Conservation (phyloP, 2,329 filamentous ascomycete species). For the Penicillium rolfsii region DNA sequence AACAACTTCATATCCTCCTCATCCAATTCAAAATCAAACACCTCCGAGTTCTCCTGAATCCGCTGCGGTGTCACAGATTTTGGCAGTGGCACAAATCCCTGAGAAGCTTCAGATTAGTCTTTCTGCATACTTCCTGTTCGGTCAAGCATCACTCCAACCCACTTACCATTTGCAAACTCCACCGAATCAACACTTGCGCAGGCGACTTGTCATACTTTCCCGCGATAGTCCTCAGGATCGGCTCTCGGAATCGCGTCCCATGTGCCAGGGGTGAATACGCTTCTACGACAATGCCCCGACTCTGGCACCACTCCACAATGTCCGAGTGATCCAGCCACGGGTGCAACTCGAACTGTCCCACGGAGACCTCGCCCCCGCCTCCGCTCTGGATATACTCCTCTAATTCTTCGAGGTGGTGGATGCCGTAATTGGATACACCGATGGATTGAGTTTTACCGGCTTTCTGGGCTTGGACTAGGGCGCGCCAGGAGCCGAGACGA, state of each 20-base stretch:
- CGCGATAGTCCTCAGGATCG: slow-evolving; percentile 63
- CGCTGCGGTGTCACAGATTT: slow-evolving; percentile 63
- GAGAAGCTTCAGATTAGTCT: not conserved
- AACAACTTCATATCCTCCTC: slow-evolving; percentile 61
- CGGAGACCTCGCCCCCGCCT: slow-evolving; percentile 65
- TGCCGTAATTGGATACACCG: slow-evolving; percentile 78
- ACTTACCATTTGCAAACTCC: slow-evolving; percentile 76
- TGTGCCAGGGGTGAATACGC: slow-evolving; percentile 79
- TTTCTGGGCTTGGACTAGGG: slow-evolving; percentile 73
- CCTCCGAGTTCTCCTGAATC: slow-evolving; percentile 62
- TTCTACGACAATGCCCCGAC: slow-evolving; percentile 70
- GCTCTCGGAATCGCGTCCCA: slow-evolving; percentile 70
- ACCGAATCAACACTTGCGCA: slow-evolving; percentile 75
- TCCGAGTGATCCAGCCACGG: slow-evolving; percentile 75
- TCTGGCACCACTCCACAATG: slow-evolving; percentile 68
- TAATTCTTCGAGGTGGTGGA: slow-evolving; percentile 73
- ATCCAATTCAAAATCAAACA: slow-evolving; percentile 65
- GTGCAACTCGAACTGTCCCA: slow-evolving; percentile 83
- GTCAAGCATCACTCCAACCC: slow-evolving; percentile 15
- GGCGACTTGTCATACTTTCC: slow-evolving; percentile 71
- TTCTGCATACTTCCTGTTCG: not conserved
- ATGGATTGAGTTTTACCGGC: slow-evolving; percentile 71
- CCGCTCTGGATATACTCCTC: slow-evolving; percentile 57
- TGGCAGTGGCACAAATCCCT: slow-evolving; percentile 66
- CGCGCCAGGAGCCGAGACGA: slow-evolving; percentile 73